A percentile compares a stretch with the other conserved stretches of the same genome.
Conservation (phyloP, 2,329 filamentous ascomycete genomes). For the Exophiala viscosa region DNA sequence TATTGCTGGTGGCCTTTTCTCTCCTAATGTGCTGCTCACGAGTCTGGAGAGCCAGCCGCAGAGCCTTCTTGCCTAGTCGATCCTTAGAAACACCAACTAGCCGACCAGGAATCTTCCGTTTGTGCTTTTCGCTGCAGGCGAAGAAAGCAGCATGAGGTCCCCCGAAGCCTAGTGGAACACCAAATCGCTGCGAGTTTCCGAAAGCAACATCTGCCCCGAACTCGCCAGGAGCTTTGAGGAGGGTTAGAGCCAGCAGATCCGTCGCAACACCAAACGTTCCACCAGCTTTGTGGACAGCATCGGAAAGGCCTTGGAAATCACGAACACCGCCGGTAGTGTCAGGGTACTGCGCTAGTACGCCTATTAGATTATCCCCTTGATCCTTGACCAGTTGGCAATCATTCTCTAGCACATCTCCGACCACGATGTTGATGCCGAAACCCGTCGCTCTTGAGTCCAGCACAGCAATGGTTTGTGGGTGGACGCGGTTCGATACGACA, state of each 20-base stretch:
- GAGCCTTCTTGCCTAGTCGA: constrained; percentile 73
- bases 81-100: constrained; percentile 91
- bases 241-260: constrained; percentile 79
- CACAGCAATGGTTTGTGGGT: constrained; percentile 81
- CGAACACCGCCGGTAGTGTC: constrained; percentile 78
- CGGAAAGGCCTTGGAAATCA: constrained; percentile 70
- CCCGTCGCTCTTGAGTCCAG: constrained; percentile 81
- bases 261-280: constrained; percentile 83
- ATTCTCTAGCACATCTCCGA: constrained; percentile 67
- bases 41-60: constrained; percentile 83
- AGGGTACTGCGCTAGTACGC: constrained; percentile 91
- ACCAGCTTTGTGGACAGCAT: constrained; percentile 71
- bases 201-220: constrained; percentile 95
- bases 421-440: constrained; percentile 78
- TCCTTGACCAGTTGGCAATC: constrained; percentile 64
- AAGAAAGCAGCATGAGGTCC: constrained; percentile 98
- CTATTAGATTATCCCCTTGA: constrained; percentile 76
- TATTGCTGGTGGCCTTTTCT: constrained; percentile 96
- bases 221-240: constrained; percentile 85
- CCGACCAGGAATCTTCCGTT: constrained; percentile 89
- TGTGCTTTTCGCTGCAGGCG: constrained; percentile 83
- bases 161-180: constrained; percentile 86
- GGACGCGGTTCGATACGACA: constrained; percentile 75
- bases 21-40: constrained; percentile 93
- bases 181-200: constrained; percentile 85